phyloP scores from a whole-genome alignment of 1,139 yeast species.

The Diutina mesorugosa region DNA sequence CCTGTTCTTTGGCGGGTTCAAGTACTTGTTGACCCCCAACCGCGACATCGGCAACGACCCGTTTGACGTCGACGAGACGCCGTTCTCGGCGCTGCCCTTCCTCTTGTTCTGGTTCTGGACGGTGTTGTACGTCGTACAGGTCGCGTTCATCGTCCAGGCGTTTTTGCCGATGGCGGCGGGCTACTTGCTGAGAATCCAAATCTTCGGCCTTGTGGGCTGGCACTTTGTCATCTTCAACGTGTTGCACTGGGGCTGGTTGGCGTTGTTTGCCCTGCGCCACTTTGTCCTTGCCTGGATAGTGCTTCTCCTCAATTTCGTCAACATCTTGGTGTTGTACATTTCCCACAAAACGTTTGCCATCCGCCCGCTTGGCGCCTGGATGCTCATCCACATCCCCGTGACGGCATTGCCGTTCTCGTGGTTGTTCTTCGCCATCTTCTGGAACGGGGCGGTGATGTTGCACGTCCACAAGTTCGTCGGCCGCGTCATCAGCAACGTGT shows the following conservation, averaged over 20 bases:
- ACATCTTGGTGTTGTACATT: constrained; percentile 43
- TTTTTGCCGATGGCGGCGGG: constrained; percentile 26
- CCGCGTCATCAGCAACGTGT: constrained; percentile 57
- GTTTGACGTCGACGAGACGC: constrained; percentile 38
- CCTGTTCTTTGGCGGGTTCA: constrained; percentile 40
- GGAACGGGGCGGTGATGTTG: constrained; percentile 72
- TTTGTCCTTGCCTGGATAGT: constrained; percentile 43
- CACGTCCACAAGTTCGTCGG: constrained; percentile 45
- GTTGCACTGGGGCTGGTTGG: constrained; percentile 46
- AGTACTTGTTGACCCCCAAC: constrained; percentile 40
- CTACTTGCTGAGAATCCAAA: constrained; percentile 12
- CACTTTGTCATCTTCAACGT: constrained; percentile 54
- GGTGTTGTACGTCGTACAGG: constrained; percentile 38
- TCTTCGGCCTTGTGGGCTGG: constrained; percentile 33
- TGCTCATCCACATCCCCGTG: constrained; percentile 49
- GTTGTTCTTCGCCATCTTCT: constrained; percentile 59
- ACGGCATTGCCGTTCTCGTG: constrained; percentile 64
- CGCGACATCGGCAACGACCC: constrained; percentile 31
- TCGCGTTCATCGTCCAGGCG: constrained; percentile 37
- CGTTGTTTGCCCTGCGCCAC: constrained; percentile 44
- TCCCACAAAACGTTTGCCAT: constrained; percentile 48
- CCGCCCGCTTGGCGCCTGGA: constrained; percentile 38
- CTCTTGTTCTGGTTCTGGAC: constrained; percentile 48
- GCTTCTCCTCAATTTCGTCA: constrained; percentile 41
- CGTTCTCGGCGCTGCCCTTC: constrained; percentile 50